Percentiles rank a stretch among this genome's conserved stretches.
These are phyloP conservation scores for Sporothrix mexicana DNA, from an alignment of 2,329 filamentous ascomycete genomes.

Conservation along the genomic window DNA sequence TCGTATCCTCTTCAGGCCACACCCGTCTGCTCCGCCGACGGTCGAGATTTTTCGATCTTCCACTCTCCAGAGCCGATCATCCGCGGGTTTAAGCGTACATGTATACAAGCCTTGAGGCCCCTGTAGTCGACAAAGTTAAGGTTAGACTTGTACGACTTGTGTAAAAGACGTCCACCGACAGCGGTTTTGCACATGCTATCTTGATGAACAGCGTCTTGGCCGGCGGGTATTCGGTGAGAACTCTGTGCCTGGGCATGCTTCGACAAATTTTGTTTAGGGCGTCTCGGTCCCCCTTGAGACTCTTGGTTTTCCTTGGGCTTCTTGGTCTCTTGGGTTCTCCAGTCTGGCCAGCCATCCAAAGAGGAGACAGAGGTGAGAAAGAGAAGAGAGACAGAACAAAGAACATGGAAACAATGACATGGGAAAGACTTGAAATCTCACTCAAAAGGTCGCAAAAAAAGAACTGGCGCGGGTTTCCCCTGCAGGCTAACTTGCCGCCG, in stretches of 20 bases:
- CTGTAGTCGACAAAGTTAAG: background rate
- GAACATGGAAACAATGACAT: background rate
- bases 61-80: conserved; percentile 18
- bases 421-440: background rate
- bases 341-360: background rate
- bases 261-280: background rate
- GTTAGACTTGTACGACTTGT: background rate
- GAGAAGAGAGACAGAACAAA: background rate
- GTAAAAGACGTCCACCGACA: too few species aligned
- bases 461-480: background rate
- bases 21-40: background rate
- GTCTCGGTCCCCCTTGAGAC: background rate
- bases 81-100: background rate
- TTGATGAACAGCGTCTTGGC: background rate
- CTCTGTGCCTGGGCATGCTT: background rate
- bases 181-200: background rate
- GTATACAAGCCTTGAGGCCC: background rate
- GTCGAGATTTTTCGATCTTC: conserved; percentile 13
- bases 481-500: background rate
- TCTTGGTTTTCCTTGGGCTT: background rate
- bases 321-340: background rate
- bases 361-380: background rate
- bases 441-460: background rate
- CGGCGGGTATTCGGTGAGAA: background rate
- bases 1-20: conserved; percentile 18